phyloP scores from a whole-genome alignment of 345 rosid species.

The Euphorbia tirucalli region DNA sequence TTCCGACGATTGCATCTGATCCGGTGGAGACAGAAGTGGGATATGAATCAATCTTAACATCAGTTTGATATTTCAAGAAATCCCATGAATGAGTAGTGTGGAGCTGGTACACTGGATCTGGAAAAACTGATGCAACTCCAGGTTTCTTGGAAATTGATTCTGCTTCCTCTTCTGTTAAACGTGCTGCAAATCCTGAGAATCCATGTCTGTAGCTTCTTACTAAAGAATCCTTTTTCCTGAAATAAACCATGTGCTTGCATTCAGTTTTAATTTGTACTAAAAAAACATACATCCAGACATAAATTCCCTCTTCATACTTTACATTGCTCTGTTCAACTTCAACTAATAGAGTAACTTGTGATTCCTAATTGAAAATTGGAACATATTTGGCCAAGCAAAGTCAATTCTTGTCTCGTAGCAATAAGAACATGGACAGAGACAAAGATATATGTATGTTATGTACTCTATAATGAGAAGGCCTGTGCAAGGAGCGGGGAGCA shows the following conservation, averaged over 20 bases:
- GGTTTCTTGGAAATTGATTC: conserved; percentile 43
- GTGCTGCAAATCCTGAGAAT: conserved; percentile 80
- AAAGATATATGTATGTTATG: too few species aligned
- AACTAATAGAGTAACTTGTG: too few species aligned
- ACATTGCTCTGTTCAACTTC: too few species aligned
- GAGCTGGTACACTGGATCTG: conserved; percentile 55
- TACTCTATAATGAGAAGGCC: too few species aligned
- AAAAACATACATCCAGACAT: too few species aligned
- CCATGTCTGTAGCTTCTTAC: conserved; percentile 53
- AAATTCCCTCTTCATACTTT: too few species aligned
- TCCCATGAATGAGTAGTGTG: conserved; percentile 98
- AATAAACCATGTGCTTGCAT: not conserved
- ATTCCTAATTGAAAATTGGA: too few species aligned
- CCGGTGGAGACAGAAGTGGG: conserved; percentile 34
- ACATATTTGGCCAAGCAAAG: too few species aligned
- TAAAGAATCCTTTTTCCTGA: conserved; percentile 47
- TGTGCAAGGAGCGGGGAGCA: too few species aligned
- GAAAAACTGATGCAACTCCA: conserved; percentile 71
- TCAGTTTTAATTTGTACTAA: not conserved
- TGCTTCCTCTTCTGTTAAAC: conserved; percentile 66
- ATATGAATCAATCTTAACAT: conserved; percentile 38
- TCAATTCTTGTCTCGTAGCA: too few species aligned
- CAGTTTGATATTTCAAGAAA: conserved; percentile 64
- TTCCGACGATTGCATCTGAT: conserved; percentile 58
- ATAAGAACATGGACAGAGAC: too few species aligned